Evolutionary conservation across 2,329 filamentous ascomycete species (phyloP), one percentile per base, ranked within the genome.

Genomic region (Tolypocladium sp.): DNA sequence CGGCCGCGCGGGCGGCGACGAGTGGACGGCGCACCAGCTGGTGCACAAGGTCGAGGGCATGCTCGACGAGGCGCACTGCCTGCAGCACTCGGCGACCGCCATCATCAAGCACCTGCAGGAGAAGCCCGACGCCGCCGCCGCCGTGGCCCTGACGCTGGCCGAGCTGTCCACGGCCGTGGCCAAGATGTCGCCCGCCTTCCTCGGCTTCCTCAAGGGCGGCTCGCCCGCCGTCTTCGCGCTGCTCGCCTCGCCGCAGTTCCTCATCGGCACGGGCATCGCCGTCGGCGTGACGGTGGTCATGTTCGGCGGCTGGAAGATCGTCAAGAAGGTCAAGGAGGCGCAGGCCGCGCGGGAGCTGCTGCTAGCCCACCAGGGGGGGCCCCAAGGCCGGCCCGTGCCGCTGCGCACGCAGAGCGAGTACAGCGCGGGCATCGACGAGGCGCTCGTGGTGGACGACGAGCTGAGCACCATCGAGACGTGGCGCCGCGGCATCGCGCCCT

Each of bases 241-340:
- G 27, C 83, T 99, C 4, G 87, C 91, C 0, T 92, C 89, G 59
- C 94, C 94, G 1, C 91, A 99, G 69, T 99, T 99, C 70, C 83
- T 97, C 63, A 96, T 99, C 67, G 92, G 92, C 4, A 91, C 90
- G 0, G 90, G 92, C 51, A 86, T 96, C 17, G 91, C 90, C 0
- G 86, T 96, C 0, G 94, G 94, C 17, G 87, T 96, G n/a, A 97
- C 94, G 0, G 87, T 97, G 10, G 91, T 99, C 67, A 92, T 94
- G 71, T 91, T 99, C 61, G 94, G 94, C 58, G 93, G 94, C 6
- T 97, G 91, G 83, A 97, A 96, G 76, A 97, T 99, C 71, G 87
- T 99, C 75, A 95, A 97, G 80, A 88, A 86, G 66, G 90, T 97
- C 64, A 73, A 75, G 60, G 80, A 81, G 58, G 70, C 69, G 25